A percentile compares a stretch with the other conserved stretches of the same genome.
Conservation (phyloP, 371 early-diverging fungal genomes). For the Mucor circinelloides region DNA sequence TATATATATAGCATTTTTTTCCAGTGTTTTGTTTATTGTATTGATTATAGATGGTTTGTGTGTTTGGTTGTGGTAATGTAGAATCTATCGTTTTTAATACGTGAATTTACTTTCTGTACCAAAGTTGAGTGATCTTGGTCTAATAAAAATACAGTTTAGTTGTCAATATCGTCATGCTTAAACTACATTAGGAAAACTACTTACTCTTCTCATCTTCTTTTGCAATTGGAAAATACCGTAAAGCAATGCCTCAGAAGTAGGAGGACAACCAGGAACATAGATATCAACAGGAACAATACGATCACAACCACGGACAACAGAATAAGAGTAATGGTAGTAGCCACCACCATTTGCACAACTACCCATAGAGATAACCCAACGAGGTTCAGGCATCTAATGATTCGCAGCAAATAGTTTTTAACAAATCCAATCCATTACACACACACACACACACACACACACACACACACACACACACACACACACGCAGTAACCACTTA, state of each 20-base stretch:
- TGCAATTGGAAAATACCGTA: constrained; percentile 97
- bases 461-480: not conserved
- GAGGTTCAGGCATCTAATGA: constrained; percentile 91
- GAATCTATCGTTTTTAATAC: constrained; percentile 1
- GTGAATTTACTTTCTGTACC: constrained; percentile 56
- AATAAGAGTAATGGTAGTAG: constrained; percentile 98
- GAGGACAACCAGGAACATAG: constrained; percentile 98
- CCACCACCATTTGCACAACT: constrained; percentile 99
- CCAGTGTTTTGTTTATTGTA: constrained; percentile 4
- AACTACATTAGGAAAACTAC: constrained; percentile 6
- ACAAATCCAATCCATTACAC: not conserved
- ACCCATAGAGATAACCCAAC: constrained; percentile 99
- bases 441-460: not conserved
- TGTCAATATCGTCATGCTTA: not conserved
- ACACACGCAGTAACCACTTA: constrained; percentile 19
- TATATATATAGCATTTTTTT: not conserved
- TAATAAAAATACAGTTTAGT: constrained; percentile 9
- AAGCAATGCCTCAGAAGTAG: constrained; percentile 94
- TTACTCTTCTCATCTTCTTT: constrained; percentile 91
- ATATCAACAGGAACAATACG: constrained; percentile 96
- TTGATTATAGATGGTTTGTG: not conserved
- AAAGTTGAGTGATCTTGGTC: constrained; percentile 60
- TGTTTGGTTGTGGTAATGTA: not conserved
- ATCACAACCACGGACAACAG: constrained; percentile 95
- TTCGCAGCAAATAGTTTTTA: not conserved